Conservation (phyloP, 2,329 filamentous ascomycete genomes). For the Sclerotinia borealis region DNA sequence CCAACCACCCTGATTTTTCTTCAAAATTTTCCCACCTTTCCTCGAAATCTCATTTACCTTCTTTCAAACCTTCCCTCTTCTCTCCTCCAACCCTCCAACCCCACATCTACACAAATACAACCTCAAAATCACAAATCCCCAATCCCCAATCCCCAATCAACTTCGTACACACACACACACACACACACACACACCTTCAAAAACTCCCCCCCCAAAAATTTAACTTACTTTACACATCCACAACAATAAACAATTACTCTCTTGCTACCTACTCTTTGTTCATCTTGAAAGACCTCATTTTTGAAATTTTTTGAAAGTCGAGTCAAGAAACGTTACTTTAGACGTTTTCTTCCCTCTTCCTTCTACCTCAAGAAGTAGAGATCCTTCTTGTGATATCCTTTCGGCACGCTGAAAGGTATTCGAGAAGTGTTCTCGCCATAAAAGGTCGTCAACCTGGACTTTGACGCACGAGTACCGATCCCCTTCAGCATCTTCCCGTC, state of each 20-base stretch:
- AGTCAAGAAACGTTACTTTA: slow-evolving; percentile 16
- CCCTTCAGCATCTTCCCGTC: slow-evolving; percentile 99
- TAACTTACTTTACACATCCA: background rate
- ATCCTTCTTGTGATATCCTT: slow-evolving; percentile 64
- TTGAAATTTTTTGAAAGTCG: slow-evolving; percentile 13
- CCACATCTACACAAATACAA: slow-evolving; percentile 9
- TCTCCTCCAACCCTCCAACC: background rate
- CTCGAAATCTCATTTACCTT: background rate
- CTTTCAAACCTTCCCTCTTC: background rate
- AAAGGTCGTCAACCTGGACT: slow-evolving; percentile 96
- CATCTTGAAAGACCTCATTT: background rate
- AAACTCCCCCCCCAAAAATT: too few relatives aligned
- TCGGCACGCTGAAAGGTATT: slow-evolving; percentile 56
- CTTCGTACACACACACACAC: background rate
- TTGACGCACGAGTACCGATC: slow-evolving; percentile 98
- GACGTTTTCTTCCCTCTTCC: slow-evolving; percentile 36
- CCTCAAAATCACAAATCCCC: slow-evolving; percentile 5
- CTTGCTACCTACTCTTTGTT: background rate
- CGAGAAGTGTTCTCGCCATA: slow-evolving; percentile 63
- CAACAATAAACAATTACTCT: background rate
- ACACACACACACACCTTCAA: background rate
- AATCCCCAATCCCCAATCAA: slow-evolving; percentile 9
- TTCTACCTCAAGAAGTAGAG: slow-evolving; percentile 55
- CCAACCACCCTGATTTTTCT: background rate
- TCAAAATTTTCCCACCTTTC: background rate